Percentiles rank a stretch among this genome's conserved stretches.
Evolutionary conservation across 257 asterid genomes (phyloP).

Genomic region (Gentiana dahurica): DNA sequence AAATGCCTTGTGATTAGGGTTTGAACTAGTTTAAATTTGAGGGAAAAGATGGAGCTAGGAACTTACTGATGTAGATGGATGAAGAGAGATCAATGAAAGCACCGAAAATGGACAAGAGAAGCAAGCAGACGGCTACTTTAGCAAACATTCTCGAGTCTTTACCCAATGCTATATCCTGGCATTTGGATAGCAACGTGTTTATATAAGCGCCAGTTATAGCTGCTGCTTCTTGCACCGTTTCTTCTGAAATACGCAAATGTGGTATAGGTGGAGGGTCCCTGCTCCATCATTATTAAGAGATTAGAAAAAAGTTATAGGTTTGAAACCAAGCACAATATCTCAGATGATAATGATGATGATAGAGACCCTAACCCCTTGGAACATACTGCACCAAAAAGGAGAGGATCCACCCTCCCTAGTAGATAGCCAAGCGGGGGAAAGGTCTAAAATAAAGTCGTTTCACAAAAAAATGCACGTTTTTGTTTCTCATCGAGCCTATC

Average conservation of each 20-base stretch:
- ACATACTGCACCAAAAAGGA: too few relatives aligned
- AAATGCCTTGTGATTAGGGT: not conserved
- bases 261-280: constrained; percentile 90
- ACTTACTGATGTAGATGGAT: constrained; percentile 51
- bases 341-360: not conserved
- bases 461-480: too few relatives aligned
- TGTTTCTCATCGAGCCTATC: too few relatives aligned
- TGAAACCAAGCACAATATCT: not conserved
- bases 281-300: constrained; percentile 11
- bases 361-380: too few relatives aligned
- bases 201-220: constrained; percentile 27
- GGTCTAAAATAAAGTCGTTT: too few relatives aligned
- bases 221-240: constrained; percentile 42
- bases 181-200: constrained; percentile 39
- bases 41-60: constrained; percentile 1
- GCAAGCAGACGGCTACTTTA: constrained; percentile 37
- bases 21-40: not conserved
- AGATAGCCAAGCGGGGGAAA: too few relatives aligned
- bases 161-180: constrained; percentile 60
- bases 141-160: constrained; percentile 51
- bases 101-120: constrained; percentile 35
- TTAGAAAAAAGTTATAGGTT: not conserved
- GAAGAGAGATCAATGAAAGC: constrained; percentile 47
- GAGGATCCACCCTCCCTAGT: too few relatives aligned
- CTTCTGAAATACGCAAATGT: constrained; percentile 63